Percentiles rank a stretch among this genome's conserved stretches.
Evolutionary conservation across 2,329 filamentous ascomycete species (phyloP).

Genomic region (Alternaria alternata): DNA sequence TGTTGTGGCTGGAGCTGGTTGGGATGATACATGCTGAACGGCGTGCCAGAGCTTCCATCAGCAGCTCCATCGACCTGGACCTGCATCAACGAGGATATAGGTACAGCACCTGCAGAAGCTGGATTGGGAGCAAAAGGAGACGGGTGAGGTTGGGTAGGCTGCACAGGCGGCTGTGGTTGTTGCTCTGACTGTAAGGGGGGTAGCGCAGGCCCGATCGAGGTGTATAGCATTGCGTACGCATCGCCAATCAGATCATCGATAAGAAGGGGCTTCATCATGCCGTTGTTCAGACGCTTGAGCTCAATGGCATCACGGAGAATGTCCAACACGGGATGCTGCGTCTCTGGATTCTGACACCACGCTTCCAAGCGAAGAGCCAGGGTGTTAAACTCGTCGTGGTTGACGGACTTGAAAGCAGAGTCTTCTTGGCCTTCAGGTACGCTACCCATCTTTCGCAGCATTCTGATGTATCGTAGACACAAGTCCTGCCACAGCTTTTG

Average conservation of each 20-base stretch:
- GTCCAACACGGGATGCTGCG: constrained; percentile 63
- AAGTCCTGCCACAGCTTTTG: constrained; percentile 69
- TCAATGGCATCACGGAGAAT: constrained; percentile 72
- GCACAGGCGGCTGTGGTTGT: constrained; percentile 30
- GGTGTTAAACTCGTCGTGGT: constrained; percentile 70
- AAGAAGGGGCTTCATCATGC: constrained; percentile 81
- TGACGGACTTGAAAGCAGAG: constrained; percentile 68
- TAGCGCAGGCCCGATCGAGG: constrained; percentile 69
- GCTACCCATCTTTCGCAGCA: constrained; percentile 65
- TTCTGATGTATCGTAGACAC: constrained; percentile 64
- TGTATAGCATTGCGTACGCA: constrained; percentile 81
- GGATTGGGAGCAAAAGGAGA: constrained; percentile 5
- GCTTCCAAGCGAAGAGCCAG: constrained; percentile 67
- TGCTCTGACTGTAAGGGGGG: constrained; percentile 57
- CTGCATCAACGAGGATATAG: constrained; percentile 44
- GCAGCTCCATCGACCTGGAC: constrained; percentile 42
- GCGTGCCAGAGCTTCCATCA: constrained; percentile 25
- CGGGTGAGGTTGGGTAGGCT: constrained; percentile 15
- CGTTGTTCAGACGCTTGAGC: constrained; percentile 81
- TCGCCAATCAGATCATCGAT: constrained; percentile 96
- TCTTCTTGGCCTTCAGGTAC: constrained; percentile 71
- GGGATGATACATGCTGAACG: constrained; percentile 39
- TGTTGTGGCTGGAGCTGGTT: constrained; percentile 33
- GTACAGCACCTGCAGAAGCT: constrained; percentile 28
- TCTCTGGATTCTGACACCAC: constrained; percentile 63